Percentiles rank a stretch among this genome's conserved stretches.
phyloP scores from a whole-genome alignment of 257 asterid genomes.

The Coffea canephora region DNA sequence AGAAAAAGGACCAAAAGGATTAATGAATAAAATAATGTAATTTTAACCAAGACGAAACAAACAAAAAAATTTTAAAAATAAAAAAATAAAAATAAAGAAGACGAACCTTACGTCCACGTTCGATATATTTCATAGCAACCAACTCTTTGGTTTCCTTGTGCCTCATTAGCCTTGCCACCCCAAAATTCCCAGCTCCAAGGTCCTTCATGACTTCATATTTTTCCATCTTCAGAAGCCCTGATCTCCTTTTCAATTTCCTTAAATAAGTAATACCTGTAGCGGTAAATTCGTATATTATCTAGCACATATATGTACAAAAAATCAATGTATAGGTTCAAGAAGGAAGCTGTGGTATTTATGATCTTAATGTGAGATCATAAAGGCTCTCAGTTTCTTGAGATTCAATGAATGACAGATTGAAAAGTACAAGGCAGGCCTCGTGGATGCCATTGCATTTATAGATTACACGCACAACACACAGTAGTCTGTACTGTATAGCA shows the following conservation, averaged over 20 bases:
- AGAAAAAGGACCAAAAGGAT: no score
- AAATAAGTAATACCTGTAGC: background rate
- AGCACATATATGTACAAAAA: background rate
- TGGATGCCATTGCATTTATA: background rate
- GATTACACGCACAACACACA: background rate
- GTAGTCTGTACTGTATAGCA: background rate
- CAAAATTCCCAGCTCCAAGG: constrained; percentile 80
- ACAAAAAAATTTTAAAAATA: no score
- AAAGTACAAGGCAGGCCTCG: background rate
- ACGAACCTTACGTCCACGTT: constrained; percentile 65
- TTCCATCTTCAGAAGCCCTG: constrained; percentile 38
- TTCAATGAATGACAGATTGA: background rate
- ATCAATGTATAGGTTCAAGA: background rate
- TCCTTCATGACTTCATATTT: constrained; percentile 71
- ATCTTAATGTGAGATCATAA: background rate
- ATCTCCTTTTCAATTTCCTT: background rate
- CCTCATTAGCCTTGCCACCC: constrained; percentile 71
- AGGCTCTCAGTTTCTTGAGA: background rate
- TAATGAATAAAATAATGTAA: background rate
- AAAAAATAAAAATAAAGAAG: background rate
- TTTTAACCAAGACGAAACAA: no score
- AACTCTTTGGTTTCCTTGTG: constrained; percentile 73
- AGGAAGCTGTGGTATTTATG: background rate
- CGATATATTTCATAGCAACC: constrained; percentile 77
- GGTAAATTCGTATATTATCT: background rate